These are phyloP conservation scores for Ilex asprella DNA, from an alignment of 257 asterid genomes.

Conservation along the genomic window DNA sequence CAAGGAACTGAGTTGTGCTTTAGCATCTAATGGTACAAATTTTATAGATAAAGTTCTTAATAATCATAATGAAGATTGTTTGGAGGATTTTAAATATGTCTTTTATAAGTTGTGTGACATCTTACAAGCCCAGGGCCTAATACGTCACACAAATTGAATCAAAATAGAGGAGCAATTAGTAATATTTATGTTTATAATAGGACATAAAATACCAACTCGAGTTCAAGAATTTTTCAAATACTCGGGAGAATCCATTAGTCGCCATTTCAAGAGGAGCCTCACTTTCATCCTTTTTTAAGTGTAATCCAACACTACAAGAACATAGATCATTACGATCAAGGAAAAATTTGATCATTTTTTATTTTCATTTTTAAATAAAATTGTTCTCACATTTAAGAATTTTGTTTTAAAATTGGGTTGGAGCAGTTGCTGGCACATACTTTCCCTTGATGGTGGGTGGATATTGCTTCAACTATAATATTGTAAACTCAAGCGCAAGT, in stretches of 20 bases:
- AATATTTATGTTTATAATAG: conserved; percentile 40
- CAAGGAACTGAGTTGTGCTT: conserved; percentile 19
- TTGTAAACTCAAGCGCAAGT: too few relatives aligned
- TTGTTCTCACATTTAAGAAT: conserved; percentile 11
- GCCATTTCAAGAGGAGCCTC: conserved; percentile 37
- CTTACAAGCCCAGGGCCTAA: conserved; percentile 29
- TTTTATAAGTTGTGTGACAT: conserved; percentile 33
- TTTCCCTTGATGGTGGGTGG: conserved; percentile 43
- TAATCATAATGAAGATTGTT: conserved; percentile 27
- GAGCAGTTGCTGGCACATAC: conserved; percentile 41
- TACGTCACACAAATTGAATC: conserved; percentile 38
- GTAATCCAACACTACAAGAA: conserved; percentile 5
- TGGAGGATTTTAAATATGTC: conserved; percentile 31
- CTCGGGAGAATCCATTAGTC: conserved; percentile 46
- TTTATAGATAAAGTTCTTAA: conserved; percentile 37
- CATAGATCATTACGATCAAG: too few relatives aligned
- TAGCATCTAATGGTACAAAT: conserved; percentile 17
- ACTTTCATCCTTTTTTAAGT: conserved; percentile 30
- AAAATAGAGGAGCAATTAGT: conserved; percentile 44
- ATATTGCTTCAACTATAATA: too few relatives aligned
- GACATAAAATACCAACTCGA: conserved; percentile 39
- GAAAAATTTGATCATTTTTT: neutral
- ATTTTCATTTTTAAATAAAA: neutral
- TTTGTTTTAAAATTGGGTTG: conserved; percentile 36
- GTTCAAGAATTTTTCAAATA: conserved; percentile 41